A percentile compares a stretch with the other conserved stretches of the same genome.
These are phyloP conservation scores for Amoebophrya sp. DNA, from an alignment of 169 alveolate genomes.

Conservation along the genomic window DNA sequence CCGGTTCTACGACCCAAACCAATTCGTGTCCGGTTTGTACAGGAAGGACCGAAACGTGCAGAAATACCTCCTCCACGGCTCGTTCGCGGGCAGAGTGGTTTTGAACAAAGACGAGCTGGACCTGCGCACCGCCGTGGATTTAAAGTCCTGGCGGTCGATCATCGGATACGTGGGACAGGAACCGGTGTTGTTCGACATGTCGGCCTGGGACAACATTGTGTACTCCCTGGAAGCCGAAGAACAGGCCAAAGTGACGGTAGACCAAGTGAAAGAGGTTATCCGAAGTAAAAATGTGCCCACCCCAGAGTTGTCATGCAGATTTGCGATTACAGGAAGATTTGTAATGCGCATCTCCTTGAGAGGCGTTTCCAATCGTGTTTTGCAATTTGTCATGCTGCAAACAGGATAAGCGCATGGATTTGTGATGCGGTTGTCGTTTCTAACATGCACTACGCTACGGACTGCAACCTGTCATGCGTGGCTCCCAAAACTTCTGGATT, in stretches of 20 bases:
- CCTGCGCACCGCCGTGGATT: conserved; percentile 43
- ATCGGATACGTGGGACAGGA: conserved; percentile 42
- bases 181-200: conserved; percentile 43
- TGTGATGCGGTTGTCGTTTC: too few species aligned
- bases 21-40: neutral
- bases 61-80: neutral
- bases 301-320: too few species aligned
- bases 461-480: too few species aligned
- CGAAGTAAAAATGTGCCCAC: neutral
- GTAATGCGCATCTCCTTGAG: too few species aligned
- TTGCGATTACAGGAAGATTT: too few species aligned
- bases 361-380: too few species aligned
- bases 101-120: conserved; percentile 33
- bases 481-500: too few species aligned
- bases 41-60: neutral
- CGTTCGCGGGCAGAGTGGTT: neutral
- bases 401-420: too few species aligned
- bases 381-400: too few species aligned
- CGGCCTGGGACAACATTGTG: conserved; percentile 62
- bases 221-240: conserved; percentile 54
- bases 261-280: neutral
- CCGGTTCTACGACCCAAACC: conserved; percentile 61
- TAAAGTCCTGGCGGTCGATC: conserved; percentile 43
- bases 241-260: neutral
- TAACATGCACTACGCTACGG: too few species aligned